Evolutionary conservation across 2,329 filamentous ascomycete species (phyloP), one percentile per base, ranked within the genome.

Genomic region (Cryphonectria japonica): DNA sequence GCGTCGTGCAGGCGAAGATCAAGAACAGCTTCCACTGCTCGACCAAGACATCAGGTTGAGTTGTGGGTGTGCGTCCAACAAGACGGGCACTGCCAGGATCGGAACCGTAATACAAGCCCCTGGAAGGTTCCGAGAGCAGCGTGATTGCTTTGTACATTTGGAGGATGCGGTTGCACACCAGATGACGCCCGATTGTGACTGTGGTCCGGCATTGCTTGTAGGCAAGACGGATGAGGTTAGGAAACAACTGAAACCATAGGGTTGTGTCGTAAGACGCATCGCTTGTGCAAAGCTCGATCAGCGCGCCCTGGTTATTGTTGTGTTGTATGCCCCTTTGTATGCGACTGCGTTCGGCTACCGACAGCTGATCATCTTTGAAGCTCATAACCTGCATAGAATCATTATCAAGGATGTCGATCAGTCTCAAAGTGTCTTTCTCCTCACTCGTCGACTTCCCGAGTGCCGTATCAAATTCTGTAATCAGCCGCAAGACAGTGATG

Each of bases 11-110:
- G 13, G 95, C 96, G 82, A 99, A 98, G 69, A 98, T 95, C 37
- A 99, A 86, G 79, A 98, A 98, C 2, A 98, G 85, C 81, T 98
- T 98, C 95, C 95, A 99, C 79, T 99, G 96, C 80, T 98, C 97
- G 71, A 99, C 90, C 70, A 98, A 86, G 32, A 97, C 90, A 76
- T 97, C 94, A 0, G 95, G 93, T 26, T 94, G 92, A 0, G 92
- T 91, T 2, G 89, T 91, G 71, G 87, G 90, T 71, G 87, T 88
- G 78, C 89, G 85, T 75, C 80, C 82, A 1, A 82, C 80, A 32
- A 83, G 79, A 32, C 87, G 83, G 39, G 83, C 85, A 77, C 86
- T 90, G 39, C 85, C 84, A 8, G 86, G 83, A 65, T 91, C 88
- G 26, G 87, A 83, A 68, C 89, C 89, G 74, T 92, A 88, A 75